Conservation (phyloP, 75 land plant species). For the Picea glauca region DNA sequence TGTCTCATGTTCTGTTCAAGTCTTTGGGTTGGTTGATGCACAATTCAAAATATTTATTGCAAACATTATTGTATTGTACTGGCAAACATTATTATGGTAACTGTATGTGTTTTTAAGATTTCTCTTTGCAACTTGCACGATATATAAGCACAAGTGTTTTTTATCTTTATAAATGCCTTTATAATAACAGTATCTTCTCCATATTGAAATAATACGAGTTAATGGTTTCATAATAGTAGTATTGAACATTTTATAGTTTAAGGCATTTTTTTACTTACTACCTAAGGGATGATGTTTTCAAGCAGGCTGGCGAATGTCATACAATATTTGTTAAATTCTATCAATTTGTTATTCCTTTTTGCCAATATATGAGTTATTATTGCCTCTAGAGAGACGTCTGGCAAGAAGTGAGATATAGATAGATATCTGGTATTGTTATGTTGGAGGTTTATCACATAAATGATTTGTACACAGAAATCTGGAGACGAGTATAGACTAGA, state of each 20-base stretch:
- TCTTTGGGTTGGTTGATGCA: not conserved
- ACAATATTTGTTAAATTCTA: not conserved
- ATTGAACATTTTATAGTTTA: not conserved
- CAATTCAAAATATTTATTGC: no score
- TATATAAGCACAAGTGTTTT: no score
- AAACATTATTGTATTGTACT: no score
- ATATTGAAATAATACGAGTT: not conserved
- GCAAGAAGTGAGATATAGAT: not conserved
- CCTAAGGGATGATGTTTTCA: not conserved
- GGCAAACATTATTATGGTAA: no score
- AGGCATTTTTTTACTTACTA: not conserved
- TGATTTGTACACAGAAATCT: not conserved
- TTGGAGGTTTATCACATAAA: not conserved
- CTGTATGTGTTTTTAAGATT: no score
- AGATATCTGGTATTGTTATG: not conserved
- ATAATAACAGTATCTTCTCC: not conserved
- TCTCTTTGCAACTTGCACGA: no score
- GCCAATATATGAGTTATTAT: not conserved
- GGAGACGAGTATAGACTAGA: not conserved
- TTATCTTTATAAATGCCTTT: not conserved
- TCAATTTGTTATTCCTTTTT: not conserved
- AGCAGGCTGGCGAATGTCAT: not conserved
- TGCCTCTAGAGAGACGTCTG: not conserved
- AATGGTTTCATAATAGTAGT: not conserved
- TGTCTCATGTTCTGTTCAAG: not conserved